phyloP scores from a whole-genome alignment of 768 basidiomycete species.

The Auricularia heimuer region DNA sequence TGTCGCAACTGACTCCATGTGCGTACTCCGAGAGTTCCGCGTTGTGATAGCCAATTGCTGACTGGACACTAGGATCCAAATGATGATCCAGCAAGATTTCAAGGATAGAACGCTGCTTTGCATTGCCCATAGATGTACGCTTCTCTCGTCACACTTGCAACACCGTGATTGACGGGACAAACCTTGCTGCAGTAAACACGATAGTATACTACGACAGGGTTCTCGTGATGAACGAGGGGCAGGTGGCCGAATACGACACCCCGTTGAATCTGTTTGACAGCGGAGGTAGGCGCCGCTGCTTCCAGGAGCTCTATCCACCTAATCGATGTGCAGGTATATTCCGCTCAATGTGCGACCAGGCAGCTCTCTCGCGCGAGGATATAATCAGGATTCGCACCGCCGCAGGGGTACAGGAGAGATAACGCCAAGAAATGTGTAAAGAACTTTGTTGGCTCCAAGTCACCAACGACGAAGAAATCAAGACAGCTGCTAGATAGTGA shows the following conservation, averaged over 20 bases:
- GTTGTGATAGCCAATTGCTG: background rate
- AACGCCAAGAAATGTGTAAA: background rate
- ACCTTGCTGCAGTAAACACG: background rate
- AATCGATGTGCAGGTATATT: constrained; percentile 39
- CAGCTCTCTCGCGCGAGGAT: constrained; percentile 44
- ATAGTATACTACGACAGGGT: constrained; percentile 60
- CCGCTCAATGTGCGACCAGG: constrained; percentile 62
- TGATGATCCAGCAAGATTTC: constrained; percentile 56
- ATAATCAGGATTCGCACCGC: constrained; percentile 39
- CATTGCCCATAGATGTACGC: constrained; percentile 49
- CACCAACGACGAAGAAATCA: too few relatives aligned
- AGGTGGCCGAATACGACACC: constrained; percentile 64
- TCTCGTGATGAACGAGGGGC: constrained; percentile 62
- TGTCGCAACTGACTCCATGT: constrained; percentile 48
- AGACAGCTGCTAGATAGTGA: too few relatives aligned
- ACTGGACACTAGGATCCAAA: constrained; percentile 41
- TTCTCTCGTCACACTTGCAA: constrained; percentile 19
- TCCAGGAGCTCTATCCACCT: background rate
- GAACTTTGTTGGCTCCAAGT: too few relatives aligned
- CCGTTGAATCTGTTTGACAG: constrained; percentile 56
- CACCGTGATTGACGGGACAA: constrained; percentile 8
- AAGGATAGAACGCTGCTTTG: constrained; percentile 41
- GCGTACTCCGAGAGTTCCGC: constrained; percentile 5
- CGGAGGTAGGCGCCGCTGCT: constrained; percentile 18
- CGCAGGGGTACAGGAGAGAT: background rate